Conservation (phyloP, 345 rosid species). For the Lenwebbia sp. region DNA sequence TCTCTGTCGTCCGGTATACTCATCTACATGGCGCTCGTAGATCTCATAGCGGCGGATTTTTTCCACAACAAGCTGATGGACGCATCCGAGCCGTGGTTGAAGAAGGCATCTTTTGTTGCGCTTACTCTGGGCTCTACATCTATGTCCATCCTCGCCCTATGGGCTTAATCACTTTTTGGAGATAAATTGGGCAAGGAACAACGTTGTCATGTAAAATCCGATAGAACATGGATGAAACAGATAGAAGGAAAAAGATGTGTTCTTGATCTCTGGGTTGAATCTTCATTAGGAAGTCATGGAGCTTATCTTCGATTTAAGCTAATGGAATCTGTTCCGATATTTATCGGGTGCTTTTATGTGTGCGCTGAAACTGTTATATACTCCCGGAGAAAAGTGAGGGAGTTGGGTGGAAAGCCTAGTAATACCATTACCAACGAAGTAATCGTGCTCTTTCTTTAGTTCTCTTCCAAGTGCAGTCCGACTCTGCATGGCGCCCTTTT, state of each 20-base stretch:
- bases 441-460: not conserved
- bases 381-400: not conserved
- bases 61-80: constrained; percentile 84
- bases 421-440: not conserved
- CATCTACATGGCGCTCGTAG: constrained; percentile 92
- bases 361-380: not conserved
- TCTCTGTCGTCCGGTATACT: constrained; percentile 80
- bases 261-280: not conserved
- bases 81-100: constrained; percentile 37
- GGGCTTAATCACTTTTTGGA: constrained; percentile 42
- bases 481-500: not conserved
- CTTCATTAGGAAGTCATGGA: not conserved
- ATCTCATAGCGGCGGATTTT: constrained; percentile 78
- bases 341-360: not conserved
- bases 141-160: constrained; percentile 91
- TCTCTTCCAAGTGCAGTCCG: not conserved
- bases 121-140: constrained; percentile 59
- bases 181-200: not conserved
- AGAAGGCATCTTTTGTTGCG: constrained; percentile 66
- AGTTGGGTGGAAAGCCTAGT: not conserved
- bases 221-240: not conserved
- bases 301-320: not conserved
- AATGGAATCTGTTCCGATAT: not conserved
- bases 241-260: not conserved
- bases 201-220: not conserved